Evolutionary conservation across 306 rosid species (phyloP).

Genomic region (Abrus precatorius): DNA sequence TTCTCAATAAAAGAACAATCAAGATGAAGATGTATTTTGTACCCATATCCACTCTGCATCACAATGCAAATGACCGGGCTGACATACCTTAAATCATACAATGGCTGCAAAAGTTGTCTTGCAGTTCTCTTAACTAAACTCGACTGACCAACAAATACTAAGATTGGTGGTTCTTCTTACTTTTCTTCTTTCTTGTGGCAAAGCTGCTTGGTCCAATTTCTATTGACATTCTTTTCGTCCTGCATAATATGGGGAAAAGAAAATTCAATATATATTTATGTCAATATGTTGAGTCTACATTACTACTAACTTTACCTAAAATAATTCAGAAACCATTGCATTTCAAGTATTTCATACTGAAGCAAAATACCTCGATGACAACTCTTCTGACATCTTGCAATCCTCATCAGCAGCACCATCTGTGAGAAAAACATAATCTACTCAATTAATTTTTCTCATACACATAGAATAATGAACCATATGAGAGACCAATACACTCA

Average conservation of each 20-base stretch:
- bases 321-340: neutral
- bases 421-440: slow-evolving; percentile 33
- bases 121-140: slow-evolving; percentile 37
- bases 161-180: slow-evolving; percentile 55
- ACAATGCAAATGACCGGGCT: slow-evolving; percentile 10
- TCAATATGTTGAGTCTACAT: neutral
- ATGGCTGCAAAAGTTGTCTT: slow-evolving; percentile 29
- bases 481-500: neutral
- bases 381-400: slow-evolving; percentile 70
- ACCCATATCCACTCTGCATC: slow-evolving; percentile 23
- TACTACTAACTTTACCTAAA: neutral
- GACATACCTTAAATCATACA: slow-evolving; percentile 20
- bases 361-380: slow-evolving; percentile 63
- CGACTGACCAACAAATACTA: slow-evolving; percentile 38
- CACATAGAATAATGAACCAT: neutral
- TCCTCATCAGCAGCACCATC: slow-evolving; percentile 61
- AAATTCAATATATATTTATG: slow-evolving; percentile 16
- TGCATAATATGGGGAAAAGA: slow-evolving; percentile 47
- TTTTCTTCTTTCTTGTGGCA: slow-evolving; percentile 94
- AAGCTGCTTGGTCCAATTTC: slow-evolving; percentile 92
- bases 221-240: slow-evolving; percentile 85
- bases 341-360: slow-evolving; percentile 22
- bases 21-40: slow-evolving; percentile 14
- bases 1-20: slow-evolving; percentile 20
- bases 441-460: slow-evolving; percentile 26